phyloP scores from a whole-genome alignment of 495 filamentous ascomycete genomes.

The Xylaria palmicola region DNA sequence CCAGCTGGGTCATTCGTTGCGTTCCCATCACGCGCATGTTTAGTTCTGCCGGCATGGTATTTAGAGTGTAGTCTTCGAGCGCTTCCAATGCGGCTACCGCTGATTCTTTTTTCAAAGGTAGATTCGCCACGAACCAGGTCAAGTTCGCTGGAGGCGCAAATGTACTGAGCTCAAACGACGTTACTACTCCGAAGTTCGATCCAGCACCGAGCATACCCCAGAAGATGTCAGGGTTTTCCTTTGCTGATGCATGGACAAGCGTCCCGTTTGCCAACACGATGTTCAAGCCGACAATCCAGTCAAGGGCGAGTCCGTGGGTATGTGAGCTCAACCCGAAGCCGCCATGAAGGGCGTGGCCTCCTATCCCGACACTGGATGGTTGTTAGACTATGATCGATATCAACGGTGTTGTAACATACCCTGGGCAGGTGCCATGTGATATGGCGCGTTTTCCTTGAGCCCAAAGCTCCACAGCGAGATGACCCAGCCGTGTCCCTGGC shows the following conservation, averaged over 20 bases:
- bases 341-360: constrained; percentile 45
- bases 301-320: constrained; percentile 43
- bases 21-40: constrained; percentile 46
- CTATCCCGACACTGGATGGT: constrained; percentile 40
- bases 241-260: constrained; percentile 39
- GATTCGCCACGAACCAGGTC: constrained; percentile 38
- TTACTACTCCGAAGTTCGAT: constrained; percentile 44
- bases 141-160: constrained; percentile 42
- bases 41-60: constrained; percentile 43
- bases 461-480: constrained; percentile 39
- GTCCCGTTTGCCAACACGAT: constrained; percentile 45
- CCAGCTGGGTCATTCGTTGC: constrained; percentile 38
- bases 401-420: constrained; percentile 27
- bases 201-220: constrained; percentile 47
- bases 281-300: constrained; percentile 42
- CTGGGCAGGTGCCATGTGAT: constrained; percentile 47
- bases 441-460: constrained; percentile 43
- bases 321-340: constrained; percentile 49
- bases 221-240: constrained; percentile 43
- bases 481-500: constrained; percentile 41
- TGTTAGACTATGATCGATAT: constrained; percentile 9
- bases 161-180: constrained; percentile 42
- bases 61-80: constrained; percentile 38
- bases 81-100: constrained; percentile 32
- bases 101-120: constrained; percentile 39